A percentile compares a stretch with the other conserved stretches of the same genome.
These are phyloP conservation scores for Cordyceps militaris DNA, from an alignment of 2,329 filamentous ascomycete species.

Conservation along the genomic window DNA sequence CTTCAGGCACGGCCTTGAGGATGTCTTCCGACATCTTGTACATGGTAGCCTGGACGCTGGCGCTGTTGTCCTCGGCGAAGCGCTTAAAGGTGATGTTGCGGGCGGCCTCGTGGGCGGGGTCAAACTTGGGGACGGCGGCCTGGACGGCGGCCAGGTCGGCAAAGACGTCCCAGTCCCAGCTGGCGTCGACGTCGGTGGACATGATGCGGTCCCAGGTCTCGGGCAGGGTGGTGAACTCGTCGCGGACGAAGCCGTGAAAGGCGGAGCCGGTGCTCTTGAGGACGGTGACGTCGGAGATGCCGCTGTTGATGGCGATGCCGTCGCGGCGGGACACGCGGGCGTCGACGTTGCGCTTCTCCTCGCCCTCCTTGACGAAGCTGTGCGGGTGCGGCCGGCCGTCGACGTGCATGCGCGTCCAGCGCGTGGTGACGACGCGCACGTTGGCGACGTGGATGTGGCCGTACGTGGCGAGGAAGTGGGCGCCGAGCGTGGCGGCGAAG, in stretches of 20 bases:
- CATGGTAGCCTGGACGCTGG: constrained; percentile 95
- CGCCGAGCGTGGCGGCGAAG: constrained; percentile 75
- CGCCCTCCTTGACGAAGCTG: constrained; percentile 85
- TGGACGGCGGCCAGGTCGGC: constrained; percentile 59
- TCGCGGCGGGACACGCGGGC: constrained; percentile 56
- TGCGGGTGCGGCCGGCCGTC: constrained; percentile 90
- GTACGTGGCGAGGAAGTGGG: constrained; percentile 86
- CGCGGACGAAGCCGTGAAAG: constrained; percentile 88
- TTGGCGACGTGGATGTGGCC: constrained; percentile 80
- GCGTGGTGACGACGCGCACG: constrained; percentile 73
- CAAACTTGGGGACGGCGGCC: constrained; percentile 58
- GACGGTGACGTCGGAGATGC: constrained; percentile 75
- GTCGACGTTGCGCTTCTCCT: constrained; percentile 79
- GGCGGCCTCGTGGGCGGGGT: constrained; percentile 71
- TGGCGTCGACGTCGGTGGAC: constrained; percentile 82
- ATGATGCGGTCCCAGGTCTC: constrained; percentile 95
- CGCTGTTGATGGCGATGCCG: constrained; percentile 66
- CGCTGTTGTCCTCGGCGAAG: constrained; percentile 84
- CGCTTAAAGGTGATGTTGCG: constrained; percentile 80
- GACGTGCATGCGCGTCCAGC: constrained; percentile 83
- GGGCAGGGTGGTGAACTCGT: constrained; percentile 84
- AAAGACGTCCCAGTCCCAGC: constrained; percentile 80
- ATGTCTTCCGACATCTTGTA: constrained; percentile 96
- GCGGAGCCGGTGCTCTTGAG: constrained; percentile 95
- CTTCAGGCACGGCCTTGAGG: constrained; percentile 63